phyloP scores from a whole-genome alignment of 2,329 filamentous ascomycete species.

The Botrytis tulipae region DNA sequence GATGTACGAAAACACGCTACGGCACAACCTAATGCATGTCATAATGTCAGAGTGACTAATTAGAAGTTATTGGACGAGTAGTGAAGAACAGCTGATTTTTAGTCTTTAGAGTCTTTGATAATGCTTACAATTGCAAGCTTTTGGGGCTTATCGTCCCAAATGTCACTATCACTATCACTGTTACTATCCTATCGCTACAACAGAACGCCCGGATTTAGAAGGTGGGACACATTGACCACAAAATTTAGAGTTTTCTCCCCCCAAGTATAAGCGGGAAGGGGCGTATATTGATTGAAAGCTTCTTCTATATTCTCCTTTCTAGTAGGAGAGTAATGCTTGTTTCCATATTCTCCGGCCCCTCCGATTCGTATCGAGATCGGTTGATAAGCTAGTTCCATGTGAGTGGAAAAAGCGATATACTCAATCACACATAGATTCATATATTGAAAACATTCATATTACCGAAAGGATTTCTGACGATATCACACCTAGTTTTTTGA shows the following conservation, averaged over 20 bases:
- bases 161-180: not conserved
- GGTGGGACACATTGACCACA: not conserved
- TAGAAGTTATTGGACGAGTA: not conserved
- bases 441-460: not conserved
- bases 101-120: not conserved
- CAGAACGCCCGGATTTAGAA: not conserved
- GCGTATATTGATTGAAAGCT: not conserved
- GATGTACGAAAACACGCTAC: not conserved
- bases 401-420: not conserved
- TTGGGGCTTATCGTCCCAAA: not conserved
- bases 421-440: not conserved
- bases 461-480: not conserved
- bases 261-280: not conserved
- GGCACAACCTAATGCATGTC: not conserved
- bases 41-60: not conserved
- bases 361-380: not conserved
- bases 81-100: not conserved
- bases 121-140: not conserved
- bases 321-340: not conserved
- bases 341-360: not conserved
- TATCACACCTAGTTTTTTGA: not conserved
- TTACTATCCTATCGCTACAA: not conserved
- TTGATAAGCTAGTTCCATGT: not conserved
- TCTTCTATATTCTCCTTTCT: not conserved
- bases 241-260: not conserved